Evolutionary conservation across 208 protist genomes (phyloP), one percentile per base, ranked within the genome.

Genomic region (Crithidia sp.): DNA sequence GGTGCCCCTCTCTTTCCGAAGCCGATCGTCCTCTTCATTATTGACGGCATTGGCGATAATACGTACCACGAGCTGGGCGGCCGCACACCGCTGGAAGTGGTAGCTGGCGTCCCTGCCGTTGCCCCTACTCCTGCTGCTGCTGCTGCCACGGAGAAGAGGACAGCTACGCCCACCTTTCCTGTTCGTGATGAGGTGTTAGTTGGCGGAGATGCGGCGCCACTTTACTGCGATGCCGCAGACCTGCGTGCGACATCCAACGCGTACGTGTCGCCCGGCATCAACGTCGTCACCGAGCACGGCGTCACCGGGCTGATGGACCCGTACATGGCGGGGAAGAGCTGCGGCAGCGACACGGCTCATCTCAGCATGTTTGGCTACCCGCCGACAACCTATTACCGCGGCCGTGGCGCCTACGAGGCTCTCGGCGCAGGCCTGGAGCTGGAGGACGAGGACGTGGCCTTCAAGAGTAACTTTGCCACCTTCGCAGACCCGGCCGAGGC

Each of bases 291-390:
- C 57, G 57, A 58, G 14, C 58, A 82, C 61, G 88, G 88, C 4
- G 86, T 88, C 57, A 91, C 70, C 65, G 88, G 88, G 2, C 37
- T 91, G 40, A 88, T 93, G 88, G 88, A 93, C 76, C 84, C 87
- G 0, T 88, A 87, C 78, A 63, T 83, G 61, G 82, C 86, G 3
- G 88, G 88, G 12, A 67, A 79, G 39, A 85, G 78, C 62, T 93
- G 88, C 69, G 88, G 88, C 59, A 93, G 88, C 58, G 88, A 93
- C 63, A 93, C 88, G 16, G 88, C 88, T n/a, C 88, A 93, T 67
- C 77, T 93, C 45, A 78, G 78, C 55, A 67, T 93, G 60, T 88
- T 93, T 64, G 88, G 88, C 19, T 93, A 93, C 72, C 74, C 73
- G 2, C 88, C 88, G 28, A 67, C 63, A 41, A 57, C 62, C 44